Percentiles rank a stretch among this genome's conserved stretches.
phyloP scores from a whole-genome alignment of 208 protist species.

The Giardia duodenalis region DNA sequence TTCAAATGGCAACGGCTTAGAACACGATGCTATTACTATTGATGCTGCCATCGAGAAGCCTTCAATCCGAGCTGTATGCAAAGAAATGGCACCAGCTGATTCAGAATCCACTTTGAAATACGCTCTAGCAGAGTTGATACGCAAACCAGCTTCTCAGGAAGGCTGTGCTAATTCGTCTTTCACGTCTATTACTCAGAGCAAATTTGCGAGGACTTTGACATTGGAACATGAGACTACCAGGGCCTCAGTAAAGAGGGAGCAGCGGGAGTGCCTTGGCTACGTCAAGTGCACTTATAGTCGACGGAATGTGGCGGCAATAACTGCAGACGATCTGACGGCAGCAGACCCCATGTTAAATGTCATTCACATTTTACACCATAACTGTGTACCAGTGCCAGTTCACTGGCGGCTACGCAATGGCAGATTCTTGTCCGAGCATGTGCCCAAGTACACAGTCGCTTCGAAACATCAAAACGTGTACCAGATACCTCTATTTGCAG shows the following conservation, averaged over 20 bases:
- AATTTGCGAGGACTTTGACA: too few relatives aligned
- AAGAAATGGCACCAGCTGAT: too few relatives aligned
- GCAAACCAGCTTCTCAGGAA: too few relatives aligned
- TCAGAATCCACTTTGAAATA: too few relatives aligned
- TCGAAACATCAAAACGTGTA: neutral
- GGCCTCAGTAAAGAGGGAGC: neutral
- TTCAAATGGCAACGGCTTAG: too few relatives aligned
- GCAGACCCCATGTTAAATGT: neutral
- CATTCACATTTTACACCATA: neutral
- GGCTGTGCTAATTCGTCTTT: too few relatives aligned
- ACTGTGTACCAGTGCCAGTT: neutral
- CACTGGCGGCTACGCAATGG: neutral
- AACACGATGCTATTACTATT: too few relatives aligned
- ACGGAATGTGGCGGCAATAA: neutral
- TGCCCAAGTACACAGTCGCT: neutral
- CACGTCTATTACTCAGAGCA: too few relatives aligned
- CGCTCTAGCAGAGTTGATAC: too few relatives aligned
- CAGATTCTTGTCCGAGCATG: neutral
- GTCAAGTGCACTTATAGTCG: neutral
- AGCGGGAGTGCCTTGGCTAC: neutral
- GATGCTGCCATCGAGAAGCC: too few relatives aligned
- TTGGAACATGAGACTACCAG: too few relatives aligned
- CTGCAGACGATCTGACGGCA: neutral
- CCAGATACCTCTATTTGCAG: neutral
- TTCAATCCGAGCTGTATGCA: too few relatives aligned